Base-by-base conservation (phyloP, 129 eudicot genomes). In the Gnaphalium uliginosum region DNA sequence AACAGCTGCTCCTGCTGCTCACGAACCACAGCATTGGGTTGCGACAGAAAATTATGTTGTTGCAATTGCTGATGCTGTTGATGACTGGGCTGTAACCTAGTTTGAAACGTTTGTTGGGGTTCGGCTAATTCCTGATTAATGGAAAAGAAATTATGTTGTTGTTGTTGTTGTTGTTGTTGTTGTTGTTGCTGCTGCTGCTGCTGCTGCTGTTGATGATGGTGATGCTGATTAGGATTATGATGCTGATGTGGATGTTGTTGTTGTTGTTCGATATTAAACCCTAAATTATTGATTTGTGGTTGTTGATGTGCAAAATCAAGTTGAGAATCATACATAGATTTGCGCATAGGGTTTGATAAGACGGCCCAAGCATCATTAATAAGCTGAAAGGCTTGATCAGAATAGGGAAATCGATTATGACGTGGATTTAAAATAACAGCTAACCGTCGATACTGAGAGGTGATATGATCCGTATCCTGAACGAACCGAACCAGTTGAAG, bases 341-440 rank as follows among this genome's bases (percentile, higher is more conserved):
- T 94, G 13, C 88, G 76, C 32, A 89, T 69, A 58, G 96, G 88
- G 64, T 94, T 86, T 0, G 96, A 88, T 5, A 94, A 75, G 3
- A 90, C 91, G 0, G 83, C 29, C 90, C 91, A 94, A 7, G 98
- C 98, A 2, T 94, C 97, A 2, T 83, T 76, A 0, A 90, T 93
- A 0, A 94, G 81, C 66, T 83, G 82, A 26, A 87, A 85, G 4
- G 98, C 97, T 8, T 90, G 89, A 29, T 94, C 98, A 5, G 97
- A 82, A 65, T 81, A 86, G 1, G 96, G 89, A 17, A 86, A 81
- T 21, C 75, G 68, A 26, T 68, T 77, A 5, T 82, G 78, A 7
- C 66, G 73, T 10, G 85, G 85, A 64, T 82, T 90, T 13, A 94
- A 64, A 0, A 81, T 25, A 0, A 90, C 29, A 0, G 87, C 93